phyloP scores from a whole-genome alignment of 805 yeast genomes.

The Saccharomyces cerevisiae region DNA sequence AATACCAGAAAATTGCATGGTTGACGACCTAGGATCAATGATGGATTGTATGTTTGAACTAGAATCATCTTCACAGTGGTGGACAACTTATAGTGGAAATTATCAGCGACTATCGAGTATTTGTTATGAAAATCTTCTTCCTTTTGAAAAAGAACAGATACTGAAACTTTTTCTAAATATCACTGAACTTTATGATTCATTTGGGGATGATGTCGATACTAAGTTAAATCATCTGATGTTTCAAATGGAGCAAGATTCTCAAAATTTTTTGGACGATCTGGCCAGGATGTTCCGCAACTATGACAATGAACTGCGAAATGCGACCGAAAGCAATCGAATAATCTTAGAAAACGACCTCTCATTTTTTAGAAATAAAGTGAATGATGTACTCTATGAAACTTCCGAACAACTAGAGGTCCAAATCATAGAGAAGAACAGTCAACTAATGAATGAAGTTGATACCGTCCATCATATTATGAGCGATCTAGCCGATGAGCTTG shows the following conservation, averaged over 20 bases:
- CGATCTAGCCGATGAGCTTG: conserved; percentile 2
- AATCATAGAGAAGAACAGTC: background rate
- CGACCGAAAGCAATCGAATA: background rate
- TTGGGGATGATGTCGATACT: conserved; percentile 7
- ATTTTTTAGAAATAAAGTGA: background rate
- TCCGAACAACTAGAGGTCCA: background rate
- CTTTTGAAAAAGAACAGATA: conserved; percentile 45
- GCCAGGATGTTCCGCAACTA: background rate
- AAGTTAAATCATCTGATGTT: conserved; percentile 2
- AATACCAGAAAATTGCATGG: conserved; percentile 18
- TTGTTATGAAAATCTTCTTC: conserved; percentile 45
- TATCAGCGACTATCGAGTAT: conserved; percentile 45
- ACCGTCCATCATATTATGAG: conserved; percentile 5
- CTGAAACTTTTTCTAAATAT: conserved; percentile 40
- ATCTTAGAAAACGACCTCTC: background rate
- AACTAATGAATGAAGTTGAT: background rate
- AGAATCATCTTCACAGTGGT: conserved; percentile 47
- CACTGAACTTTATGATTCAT: conserved; percentile 29
- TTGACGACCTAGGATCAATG: conserved; percentile 3
- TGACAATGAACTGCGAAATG: conserved; percentile 1
- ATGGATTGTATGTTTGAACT: conserved; percentile 35
- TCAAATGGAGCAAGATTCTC: conserved; percentile 6
- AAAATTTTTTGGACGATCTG: conserved; percentile 3
- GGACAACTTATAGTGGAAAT: conserved; percentile 69
- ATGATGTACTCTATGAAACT: background rate